These are phyloP conservation scores for Pseudocercospora macadamiae DNA, from an alignment of 2,329 filamentous ascomycete genomes.

Conservation along the genomic window DNA sequence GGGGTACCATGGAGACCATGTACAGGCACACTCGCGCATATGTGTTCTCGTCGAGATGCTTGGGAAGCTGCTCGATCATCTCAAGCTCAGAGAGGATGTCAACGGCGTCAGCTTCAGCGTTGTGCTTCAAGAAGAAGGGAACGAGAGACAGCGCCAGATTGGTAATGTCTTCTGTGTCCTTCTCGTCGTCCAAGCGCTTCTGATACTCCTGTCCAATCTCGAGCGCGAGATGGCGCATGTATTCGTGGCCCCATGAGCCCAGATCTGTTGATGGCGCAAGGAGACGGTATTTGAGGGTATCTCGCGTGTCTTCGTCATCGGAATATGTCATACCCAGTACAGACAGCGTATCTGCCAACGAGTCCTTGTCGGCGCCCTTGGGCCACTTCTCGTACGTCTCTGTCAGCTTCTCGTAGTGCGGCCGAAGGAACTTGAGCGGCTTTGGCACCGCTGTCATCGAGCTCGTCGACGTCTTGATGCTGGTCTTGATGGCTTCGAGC, in stretches of 20 bases:
- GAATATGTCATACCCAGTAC: constrained; percentile 99
- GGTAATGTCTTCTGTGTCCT: constrained; percentile 79
- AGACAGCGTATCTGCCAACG: constrained; percentile 91
- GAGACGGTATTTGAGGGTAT: constrained; percentile 94
- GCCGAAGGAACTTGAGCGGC: constrained; percentile 94
- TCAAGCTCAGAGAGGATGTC: constrained; percentile 96
- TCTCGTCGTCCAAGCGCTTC: constrained; percentile 82
- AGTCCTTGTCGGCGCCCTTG: constrained; percentile 78
- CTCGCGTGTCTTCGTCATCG: constrained; percentile 84
- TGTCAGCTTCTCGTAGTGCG: constrained; percentile 89
- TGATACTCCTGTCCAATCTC: constrained; percentile 95
- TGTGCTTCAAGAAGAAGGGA: constrained; percentile 94
- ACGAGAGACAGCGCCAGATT: constrained; percentile 83
- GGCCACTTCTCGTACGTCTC: constrained; percentile 90
- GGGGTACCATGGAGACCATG: constrained; percentile 98
- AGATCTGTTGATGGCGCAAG: constrained; percentile 90
- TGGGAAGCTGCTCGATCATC: constrained; percentile 88
- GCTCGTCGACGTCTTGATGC: constrained; percentile 98
- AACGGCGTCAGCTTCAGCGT: constrained; percentile 96
- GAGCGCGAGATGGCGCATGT: constrained; percentile 90
- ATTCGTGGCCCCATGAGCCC: constrained; percentile 97
- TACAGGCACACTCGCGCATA: constrained; percentile 93
- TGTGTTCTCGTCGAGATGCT: constrained; percentile 91
- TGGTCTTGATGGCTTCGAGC: constrained; percentile 94
- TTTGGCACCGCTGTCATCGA: constrained; percentile 99